A percentile compares a stretch with the other conserved stretches of the same genome.
These are phyloP conservation scores for Maudiozyma humilis DNA, from an alignment of 1,139 yeast species.

Conservation along the genomic window DNA sequence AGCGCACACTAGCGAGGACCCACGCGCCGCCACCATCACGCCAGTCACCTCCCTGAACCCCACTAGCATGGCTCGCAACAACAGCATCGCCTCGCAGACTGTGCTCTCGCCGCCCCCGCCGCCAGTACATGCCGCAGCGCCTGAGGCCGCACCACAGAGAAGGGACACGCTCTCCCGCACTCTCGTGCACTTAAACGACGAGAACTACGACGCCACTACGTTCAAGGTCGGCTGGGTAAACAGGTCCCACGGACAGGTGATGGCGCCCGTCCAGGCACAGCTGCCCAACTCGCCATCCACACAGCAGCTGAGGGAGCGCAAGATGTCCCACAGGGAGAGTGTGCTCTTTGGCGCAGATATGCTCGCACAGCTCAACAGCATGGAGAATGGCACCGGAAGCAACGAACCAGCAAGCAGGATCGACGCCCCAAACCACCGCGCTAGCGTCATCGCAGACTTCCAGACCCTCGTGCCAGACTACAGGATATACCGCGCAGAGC, in stretches of 20 bases:
- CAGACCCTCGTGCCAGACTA: constrained; percentile 25
- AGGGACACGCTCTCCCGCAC: background rate
- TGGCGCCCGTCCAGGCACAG: constrained; percentile 5
- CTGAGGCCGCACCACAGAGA: background rate
- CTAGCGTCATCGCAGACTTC: constrained; percentile 9
- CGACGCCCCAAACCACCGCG: constrained; percentile 2
- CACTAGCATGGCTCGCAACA: background rate
- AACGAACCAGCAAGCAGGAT: background rate
- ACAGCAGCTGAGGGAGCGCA: constrained; percentile 5
- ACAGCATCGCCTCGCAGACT: background rate
- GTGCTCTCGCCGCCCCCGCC: background rate
- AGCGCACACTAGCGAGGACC: background rate
- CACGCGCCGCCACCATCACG: background rate
- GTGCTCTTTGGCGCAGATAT: constrained; percentile 20
- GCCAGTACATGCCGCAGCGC: background rate
- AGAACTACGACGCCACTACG: constrained; percentile 34
- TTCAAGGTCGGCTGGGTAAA: constrained; percentile 44
- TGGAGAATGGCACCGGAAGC: background rate
- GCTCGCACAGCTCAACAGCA: background rate
- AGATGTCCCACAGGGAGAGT: constrained; percentile 26
- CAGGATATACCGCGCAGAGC: constrained; percentile 50
- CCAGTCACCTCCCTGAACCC: background rate
- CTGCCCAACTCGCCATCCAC: constrained; percentile 1
- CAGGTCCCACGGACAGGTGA: constrained; percentile 38
- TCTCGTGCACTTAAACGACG: constrained; percentile 19